A percentile compares a stretch with the other conserved stretches of the same genome.
phyloP scores from a whole-genome alignment of 148 eudicot species.

The Salicornia ramosissima region DNA sequence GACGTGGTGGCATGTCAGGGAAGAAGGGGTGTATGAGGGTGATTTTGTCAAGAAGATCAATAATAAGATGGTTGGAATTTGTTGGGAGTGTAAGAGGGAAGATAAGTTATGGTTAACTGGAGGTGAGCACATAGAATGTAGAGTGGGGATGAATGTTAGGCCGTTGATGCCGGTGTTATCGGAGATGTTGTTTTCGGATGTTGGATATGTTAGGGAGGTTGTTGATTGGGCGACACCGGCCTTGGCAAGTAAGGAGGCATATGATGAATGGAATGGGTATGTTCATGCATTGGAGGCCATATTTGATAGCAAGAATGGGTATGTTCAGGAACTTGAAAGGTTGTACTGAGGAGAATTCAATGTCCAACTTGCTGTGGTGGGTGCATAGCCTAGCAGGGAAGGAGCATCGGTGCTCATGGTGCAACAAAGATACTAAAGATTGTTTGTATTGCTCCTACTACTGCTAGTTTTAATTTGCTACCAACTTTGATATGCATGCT shows the following conservation, averaged over 20 bases:
- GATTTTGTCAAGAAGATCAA: neutral
- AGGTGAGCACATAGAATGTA: constrained; percentile 4
- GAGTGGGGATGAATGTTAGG: constrained; percentile 3
- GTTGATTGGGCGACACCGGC: constrained; percentile 1
- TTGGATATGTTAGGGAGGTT: neutral
- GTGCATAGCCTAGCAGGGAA: no score
- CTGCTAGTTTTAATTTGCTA: no score
- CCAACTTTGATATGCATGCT: no score
- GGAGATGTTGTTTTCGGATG: constrained; percentile 13
- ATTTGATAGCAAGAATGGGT: constrained; percentile 5
- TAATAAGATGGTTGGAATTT: constrained; percentile 13
- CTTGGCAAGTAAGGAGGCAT: neutral
- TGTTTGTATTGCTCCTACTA: no score
- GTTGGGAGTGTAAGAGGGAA: constrained; percentile 2
- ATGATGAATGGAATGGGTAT: neutral
- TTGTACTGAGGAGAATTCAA: no score
- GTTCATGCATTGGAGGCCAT: constrained; percentile 14
- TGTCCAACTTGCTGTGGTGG: no score
- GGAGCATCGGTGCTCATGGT: no score
- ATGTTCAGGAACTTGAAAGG: neutral
- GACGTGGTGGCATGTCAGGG: constrained; percentile 20
- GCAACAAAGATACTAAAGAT: no score
- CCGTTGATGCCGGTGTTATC: constrained; percentile 9
- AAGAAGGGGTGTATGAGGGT: neutral
- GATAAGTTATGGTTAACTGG: neutral